Conservation (phyloP, 225 moss, liverwort and hornwort species). For the Straminergon stramineum region DNA sequence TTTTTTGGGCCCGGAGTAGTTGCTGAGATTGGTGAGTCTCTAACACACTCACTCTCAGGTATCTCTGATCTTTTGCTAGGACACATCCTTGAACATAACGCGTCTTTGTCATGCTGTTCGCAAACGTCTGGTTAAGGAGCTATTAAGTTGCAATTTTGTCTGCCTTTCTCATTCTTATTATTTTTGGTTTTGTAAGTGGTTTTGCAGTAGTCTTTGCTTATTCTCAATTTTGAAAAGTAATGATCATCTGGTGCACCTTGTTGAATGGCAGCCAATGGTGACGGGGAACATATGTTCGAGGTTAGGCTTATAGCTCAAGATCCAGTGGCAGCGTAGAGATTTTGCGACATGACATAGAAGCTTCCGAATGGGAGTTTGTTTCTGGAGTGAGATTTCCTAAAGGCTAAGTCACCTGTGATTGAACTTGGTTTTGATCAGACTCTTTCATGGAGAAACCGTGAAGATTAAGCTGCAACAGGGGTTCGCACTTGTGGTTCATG, state of each 20-base stretch:
- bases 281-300: slow-evolving; percentile 31
- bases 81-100: neutral
- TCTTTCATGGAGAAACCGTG: slow-evolving; percentile 1
- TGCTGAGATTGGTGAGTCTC: slow-evolving; percentile 48
- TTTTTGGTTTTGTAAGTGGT: neutral
- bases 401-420: neutral
- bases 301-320: slow-evolving; percentile 48
- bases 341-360: neutral
- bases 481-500: neutral
- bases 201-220: neutral
- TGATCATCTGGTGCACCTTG: neutral
- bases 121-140: neutral
- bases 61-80: neutral
- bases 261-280: slow-evolving; percentile 32
- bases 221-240: neutral
- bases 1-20: slow-evolving; percentile 60
- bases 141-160: neutral
- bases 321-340: slow-evolving; percentile 19
- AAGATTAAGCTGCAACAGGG: neutral
- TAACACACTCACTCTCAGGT: neutral
- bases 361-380: neutral
- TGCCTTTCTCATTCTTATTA: neutral
- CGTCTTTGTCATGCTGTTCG: neutral
- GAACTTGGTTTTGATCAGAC: neutral
- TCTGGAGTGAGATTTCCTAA: neutral